Evolutionary conservation across 2,329 filamentous ascomycete genomes (phyloP), one percentile per base, ranked within the genome.

Genomic region (Chrysoporthe deuterocubensis): DNA sequence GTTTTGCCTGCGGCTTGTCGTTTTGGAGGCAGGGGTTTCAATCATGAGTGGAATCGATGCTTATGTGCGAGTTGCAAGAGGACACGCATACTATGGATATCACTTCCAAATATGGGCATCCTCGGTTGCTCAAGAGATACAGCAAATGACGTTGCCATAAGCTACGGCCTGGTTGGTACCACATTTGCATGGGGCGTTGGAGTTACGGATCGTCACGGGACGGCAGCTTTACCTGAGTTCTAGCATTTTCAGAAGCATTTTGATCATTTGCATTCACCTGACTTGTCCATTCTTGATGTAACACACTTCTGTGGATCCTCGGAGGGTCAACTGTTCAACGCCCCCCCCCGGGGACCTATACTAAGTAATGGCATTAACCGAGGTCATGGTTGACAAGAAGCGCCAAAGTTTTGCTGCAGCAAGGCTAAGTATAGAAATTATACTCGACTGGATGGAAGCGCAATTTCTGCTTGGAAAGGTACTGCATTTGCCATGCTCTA

Each of bases 141-240:
- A 54, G 63, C 63, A 65, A 26, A 32, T 54, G 50, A 34, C 26
- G 26, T 68, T 63, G 59, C 43, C 50, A 69, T 60, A 60, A 64
- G 64, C 60, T 61, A 60, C 50, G 64, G 60, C 61, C 32, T 48
- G 18, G 26, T 37, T 42, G 56, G 61, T 67, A 61, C 56, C 48
- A 58, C 59, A 65, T 44, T 26, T 69, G 67, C 67, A 69, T 57
- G 32, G 43, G 34, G 21, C 58, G 56, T 57, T 32, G 67, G 67
- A 67, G 67, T 67, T 62, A 60, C 60, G 44, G 67, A 60, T 69
- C 50, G 46, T 46, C 44, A 43, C 16, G 26, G 48, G 46, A 65
- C 57, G 52, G 40, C 44, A 65, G 6, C 37, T 44, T 26, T 26
- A 40, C 40, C 44, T 46, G 58, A 42, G 9, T 62, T 64, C 37